Conservation (phyloP, 2,329 filamentous ascomycete species). For the Fusarium sp. region DNA sequence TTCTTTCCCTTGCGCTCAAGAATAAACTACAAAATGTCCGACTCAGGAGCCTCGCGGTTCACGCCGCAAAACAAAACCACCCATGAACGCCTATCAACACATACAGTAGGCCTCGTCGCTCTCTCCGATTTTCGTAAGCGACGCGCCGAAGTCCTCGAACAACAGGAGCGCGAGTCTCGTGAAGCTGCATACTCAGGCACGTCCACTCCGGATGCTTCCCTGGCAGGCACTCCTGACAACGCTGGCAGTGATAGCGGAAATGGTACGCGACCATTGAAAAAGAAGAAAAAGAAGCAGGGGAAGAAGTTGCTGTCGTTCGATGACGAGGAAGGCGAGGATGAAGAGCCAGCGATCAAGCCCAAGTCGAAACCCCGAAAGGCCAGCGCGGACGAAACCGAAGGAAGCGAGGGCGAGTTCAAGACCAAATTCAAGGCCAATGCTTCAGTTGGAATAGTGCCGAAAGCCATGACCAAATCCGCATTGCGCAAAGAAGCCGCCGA, state of each 20-base stretch:
- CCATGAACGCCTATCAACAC: slow-evolving; percentile 83
- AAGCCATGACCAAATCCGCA: slow-evolving; percentile 76
- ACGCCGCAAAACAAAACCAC: slow-evolving; percentile 80
- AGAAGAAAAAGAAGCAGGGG: slow-evolving; percentile 59
- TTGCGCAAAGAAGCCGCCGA: slow-evolving; percentile 82
- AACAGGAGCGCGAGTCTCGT: slow-evolving; percentile 84
- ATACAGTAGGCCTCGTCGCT: slow-evolving; percentile 90
- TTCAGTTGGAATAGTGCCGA: slow-evolving; percentile 73
- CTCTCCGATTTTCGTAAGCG: slow-evolving; percentile 96
- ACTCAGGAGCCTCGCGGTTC: slow-evolving; percentile 69
- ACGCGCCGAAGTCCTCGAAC: slow-evolving; percentile 91
- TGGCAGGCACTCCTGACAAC: slow-evolving; percentile 60
- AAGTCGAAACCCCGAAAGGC: slow-evolving; percentile 52
- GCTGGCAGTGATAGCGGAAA: slow-evolving; percentile 51
- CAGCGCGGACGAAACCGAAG: slow-evolving; percentile 49
- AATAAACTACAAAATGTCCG: slow-evolving; percentile 53
- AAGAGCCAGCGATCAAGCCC: slow-evolving; percentile 50
- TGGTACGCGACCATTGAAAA: slow-evolving; percentile 41
- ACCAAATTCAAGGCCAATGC: slow-evolving; percentile 71
- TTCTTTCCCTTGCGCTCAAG: not conserved
- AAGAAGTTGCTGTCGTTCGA: slow-evolving; percentile 72
- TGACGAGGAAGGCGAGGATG: slow-evolving; percentile 73
- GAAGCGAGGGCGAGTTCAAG: slow-evolving; percentile 34
- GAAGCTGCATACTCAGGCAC: slow-evolving; percentile 64
- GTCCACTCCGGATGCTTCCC: slow-evolving; percentile 63